A percentile compares a stretch with the other conserved stretches of the same genome.
Conservation (phyloP, 2,329 filamentous ascomycete species). For the Epichloe typhina region DNA sequence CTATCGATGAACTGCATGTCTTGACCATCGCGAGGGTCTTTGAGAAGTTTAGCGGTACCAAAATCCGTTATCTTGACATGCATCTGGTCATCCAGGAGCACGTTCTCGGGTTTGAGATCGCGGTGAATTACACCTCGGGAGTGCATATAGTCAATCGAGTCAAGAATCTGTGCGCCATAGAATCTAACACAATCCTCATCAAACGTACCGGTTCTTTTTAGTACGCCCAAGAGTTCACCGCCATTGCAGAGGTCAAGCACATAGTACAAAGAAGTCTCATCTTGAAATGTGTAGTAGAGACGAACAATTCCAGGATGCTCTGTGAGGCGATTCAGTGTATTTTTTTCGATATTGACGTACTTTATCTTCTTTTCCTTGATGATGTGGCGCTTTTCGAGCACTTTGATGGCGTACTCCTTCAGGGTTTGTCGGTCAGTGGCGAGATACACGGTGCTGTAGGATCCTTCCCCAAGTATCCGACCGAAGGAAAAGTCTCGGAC, state of each 20-base stretch:
- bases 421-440: slow-evolving; percentile 87
- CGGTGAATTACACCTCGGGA: slow-evolving; percentile 89
- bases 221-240: slow-evolving; percentile 78
- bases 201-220: slow-evolving; percentile 91
- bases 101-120: slow-evolving; percentile 93
- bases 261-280: slow-evolving; percentile 91
- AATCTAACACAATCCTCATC: slow-evolving; percentile 90
- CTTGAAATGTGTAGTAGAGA: slow-evolving; percentile 97
- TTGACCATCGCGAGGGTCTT: slow-evolving; percentile 26
- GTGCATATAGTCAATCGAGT: slow-evolving; percentile 97
- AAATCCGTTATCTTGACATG: slow-evolving; percentile 99
- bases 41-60: slow-evolving; percentile 86
- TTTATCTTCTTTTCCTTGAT: slow-evolving; percentile 99
- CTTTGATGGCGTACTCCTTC: slow-evolving; percentile 96
- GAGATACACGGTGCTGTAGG: slow-evolving; percentile 90
- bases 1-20: slow-evolving; percentile 26
- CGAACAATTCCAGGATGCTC: slow-evolving; percentile 95
- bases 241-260: slow-evolving; percentile 87
- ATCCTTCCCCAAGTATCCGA: slow-evolving; percentile 81
- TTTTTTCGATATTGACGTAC: slow-evolving; percentile 97
- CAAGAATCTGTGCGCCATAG: slow-evolving; percentile 90
- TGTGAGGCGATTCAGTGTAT: slow-evolving; percentile 88
- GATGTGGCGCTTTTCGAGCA: slow-evolving; percentile 95
- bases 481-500: slow-evolving; percentile 96
- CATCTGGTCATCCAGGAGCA: slow-evolving; percentile 88